A percentile compares a stretch with the other conserved stretches of the same genome.
These are phyloP conservation scores for Cercospora zeae-maydis DNA, from an alignment of 2,329 filamentous ascomycete species.

Conservation along the genomic window DNA sequence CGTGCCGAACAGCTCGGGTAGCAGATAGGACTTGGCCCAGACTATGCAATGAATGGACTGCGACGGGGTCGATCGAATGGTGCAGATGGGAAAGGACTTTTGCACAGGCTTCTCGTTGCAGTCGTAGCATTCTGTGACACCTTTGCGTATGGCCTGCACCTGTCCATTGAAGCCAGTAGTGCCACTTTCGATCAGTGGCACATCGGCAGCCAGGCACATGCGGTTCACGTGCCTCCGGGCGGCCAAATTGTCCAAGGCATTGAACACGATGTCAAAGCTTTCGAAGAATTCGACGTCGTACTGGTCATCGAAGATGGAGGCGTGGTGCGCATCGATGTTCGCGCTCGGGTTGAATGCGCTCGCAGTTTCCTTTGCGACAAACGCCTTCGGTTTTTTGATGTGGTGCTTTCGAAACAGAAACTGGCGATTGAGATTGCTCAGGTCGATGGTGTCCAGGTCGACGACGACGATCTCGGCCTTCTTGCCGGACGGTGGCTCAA, in stretches of 20 bases:
- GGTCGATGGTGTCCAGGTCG: slow-evolving; percentile 95
- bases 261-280: slow-evolving; percentile 82
- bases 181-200: slow-evolving; percentile 91
- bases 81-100: slow-evolving; percentile 93
- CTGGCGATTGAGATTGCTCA: slow-evolving; percentile 95
- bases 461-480: slow-evolving; percentile 77
- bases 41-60: slow-evolving; percentile 98
- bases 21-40: slow-evolving; percentile 94
- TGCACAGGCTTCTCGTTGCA: slow-evolving; percentile 85
- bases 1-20: slow-evolving; percentile 89
- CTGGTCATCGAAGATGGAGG: slow-evolving; percentile 85
- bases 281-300: slow-evolving; percentile 90
- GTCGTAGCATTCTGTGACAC: slow-evolving; percentile 91
- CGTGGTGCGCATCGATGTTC: slow-evolving; percentile 83
- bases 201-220: slow-evolving; percentile 89
- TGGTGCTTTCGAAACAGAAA: slow-evolving; percentile 96
- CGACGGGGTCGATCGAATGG: slow-evolving; percentile 91
- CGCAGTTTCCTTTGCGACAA: slow-evolving; percentile 90
- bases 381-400: slow-evolving; percentile 93
- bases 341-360: slow-evolving; percentile 84
- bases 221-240: slow-evolving; percentile 92
- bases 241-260: slow-evolving; percentile 93
- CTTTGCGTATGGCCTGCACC: slow-evolving; percentile 88
- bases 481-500: slow-evolving; percentile 6
- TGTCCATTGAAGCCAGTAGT: slow-evolving; percentile 98